phyloP scores from a whole-genome alignment of 208 protist species.

The Leishmania braziliensis region DNA sequence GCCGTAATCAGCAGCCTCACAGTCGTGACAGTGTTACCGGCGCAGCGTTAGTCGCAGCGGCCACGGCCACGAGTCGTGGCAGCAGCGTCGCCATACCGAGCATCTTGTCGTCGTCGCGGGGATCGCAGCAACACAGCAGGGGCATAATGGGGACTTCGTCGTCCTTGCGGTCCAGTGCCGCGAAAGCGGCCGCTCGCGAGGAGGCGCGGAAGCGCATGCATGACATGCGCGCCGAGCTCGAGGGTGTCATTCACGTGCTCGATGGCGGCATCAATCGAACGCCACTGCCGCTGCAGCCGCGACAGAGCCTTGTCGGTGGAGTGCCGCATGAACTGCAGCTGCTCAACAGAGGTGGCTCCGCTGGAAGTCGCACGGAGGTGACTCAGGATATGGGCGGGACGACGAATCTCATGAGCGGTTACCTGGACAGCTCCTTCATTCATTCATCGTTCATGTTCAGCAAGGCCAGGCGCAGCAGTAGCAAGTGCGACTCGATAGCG shows the following conservation, averaged over 20 bases:
- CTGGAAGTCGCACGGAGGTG: slow-evolving; percentile 8
- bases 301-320: slow-evolving; percentile 29
- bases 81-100: neutral
- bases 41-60: neutral
- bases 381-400: slow-evolving; percentile 6
- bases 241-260: slow-evolving; percentile 74
- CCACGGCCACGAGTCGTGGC: neutral
- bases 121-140: neutral
- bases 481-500: neutral
- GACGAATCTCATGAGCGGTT: slow-evolving; percentile 17
- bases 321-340: slow-evolving; percentile 24
- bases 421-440: slow-evolving; percentile 61
- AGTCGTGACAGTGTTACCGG: neutral
- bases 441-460: slow-evolving; percentile 71
- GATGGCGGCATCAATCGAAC: slow-evolving; percentile 89
- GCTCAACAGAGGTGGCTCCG: slow-evolving; percentile 6
- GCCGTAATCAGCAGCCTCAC: neutral
- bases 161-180: slow-evolving; percentile 1
- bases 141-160: neutral
- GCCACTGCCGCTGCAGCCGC: slow-evolving; percentile 64
- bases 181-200: slow-evolving; percentile 31
- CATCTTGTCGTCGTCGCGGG: slow-evolving; percentile 6
- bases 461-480: slow-evolving; percentile 18
- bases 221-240: slow-evolving; percentile 51
- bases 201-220: slow-evolving; percentile 50